Percentiles rank a stretch among this genome's conserved stretches.
Evolutionary conservation across 208 protist species (phyloP).

Genomic region (Leishmania arabica): DNA sequence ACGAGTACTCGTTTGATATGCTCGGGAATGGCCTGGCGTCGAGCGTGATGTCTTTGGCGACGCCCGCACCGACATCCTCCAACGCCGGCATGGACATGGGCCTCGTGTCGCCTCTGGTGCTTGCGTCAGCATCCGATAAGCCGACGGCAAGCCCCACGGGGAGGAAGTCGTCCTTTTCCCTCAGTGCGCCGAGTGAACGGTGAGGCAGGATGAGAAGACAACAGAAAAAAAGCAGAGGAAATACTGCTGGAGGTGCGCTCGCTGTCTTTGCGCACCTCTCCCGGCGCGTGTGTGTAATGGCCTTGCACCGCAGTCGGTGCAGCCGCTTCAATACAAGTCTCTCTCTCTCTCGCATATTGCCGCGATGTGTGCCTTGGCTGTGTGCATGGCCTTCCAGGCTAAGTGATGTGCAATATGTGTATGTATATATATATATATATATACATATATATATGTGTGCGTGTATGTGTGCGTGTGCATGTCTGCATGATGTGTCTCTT

Average conservation of each 20-base stretch:
- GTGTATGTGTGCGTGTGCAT: neutral
- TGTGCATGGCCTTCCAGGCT: neutral
- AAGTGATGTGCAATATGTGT: neutral
- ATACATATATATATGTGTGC: neutral
- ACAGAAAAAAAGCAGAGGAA: too few relatives aligned
- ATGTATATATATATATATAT: neutral
- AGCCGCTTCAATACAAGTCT: neutral
- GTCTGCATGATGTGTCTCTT: neutral
- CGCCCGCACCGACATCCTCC: constrained; percentile 2
- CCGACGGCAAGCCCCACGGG: neutral
- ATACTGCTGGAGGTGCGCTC: neutral
- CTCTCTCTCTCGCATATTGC: neutral
- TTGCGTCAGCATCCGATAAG: constrained; percentile 3
- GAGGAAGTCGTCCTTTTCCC: constrained; percentile 8
- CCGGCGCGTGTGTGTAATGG: neutral
- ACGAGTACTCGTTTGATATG: neutral
- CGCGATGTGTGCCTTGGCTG: neutral
- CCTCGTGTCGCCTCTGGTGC: neutral
- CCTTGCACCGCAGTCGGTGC: neutral
- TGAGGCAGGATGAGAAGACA: neutral
- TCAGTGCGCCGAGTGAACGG: neutral
- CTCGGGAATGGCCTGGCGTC: neutral
- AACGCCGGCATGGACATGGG: constrained; percentile 1
- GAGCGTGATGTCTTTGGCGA: constrained; percentile 26
- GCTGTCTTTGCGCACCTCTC: neutral